Conservation (phyloP, 108 stramenopile genomes). For the Aurantiochytrium sp. region DNA sequence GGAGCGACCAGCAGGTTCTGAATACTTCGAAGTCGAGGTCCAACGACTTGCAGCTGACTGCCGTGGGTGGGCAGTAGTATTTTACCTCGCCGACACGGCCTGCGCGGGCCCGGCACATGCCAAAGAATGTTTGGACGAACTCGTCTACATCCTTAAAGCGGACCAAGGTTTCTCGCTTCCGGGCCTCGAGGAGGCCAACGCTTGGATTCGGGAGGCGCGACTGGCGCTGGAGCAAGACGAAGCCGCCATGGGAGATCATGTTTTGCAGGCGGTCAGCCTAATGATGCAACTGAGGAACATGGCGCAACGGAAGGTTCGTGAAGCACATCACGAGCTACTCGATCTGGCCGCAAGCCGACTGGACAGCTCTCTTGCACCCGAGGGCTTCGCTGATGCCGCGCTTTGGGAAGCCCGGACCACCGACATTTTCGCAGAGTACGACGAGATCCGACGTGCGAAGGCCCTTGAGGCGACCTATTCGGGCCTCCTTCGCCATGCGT, state of each 20-base stretch:
- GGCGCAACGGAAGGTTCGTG: background rate
- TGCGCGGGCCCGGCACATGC: too few species aligned
- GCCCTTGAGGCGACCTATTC: background rate
- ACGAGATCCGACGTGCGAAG: background rate
- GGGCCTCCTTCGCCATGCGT: background rate
- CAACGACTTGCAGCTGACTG: background rate
- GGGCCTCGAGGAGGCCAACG: background rate
- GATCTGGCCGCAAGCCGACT: background rate
- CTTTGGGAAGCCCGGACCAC: too few species aligned
- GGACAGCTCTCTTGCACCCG: too few species aligned
- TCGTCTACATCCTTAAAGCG: background rate
- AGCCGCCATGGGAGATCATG: too few species aligned
- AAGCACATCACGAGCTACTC: background rate
- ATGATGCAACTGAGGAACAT: too few species aligned
- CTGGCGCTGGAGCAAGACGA: too few species aligned
- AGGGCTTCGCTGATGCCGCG: too few species aligned
- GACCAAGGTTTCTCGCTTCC: background rate
- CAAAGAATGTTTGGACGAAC: too few species aligned
- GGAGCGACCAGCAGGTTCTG: too few species aligned
- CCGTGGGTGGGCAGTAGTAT: background rate
- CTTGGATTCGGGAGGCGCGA: background rate
- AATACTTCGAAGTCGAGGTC: background rate
- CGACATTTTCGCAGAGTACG: slow-evolving; percentile 30
- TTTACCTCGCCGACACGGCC: background rate
- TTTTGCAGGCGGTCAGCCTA: too few species aligned